Evolutionary conservation across 768 basidiomycete genomes (phyloP).

Genomic region (Chiua virens): DNA sequence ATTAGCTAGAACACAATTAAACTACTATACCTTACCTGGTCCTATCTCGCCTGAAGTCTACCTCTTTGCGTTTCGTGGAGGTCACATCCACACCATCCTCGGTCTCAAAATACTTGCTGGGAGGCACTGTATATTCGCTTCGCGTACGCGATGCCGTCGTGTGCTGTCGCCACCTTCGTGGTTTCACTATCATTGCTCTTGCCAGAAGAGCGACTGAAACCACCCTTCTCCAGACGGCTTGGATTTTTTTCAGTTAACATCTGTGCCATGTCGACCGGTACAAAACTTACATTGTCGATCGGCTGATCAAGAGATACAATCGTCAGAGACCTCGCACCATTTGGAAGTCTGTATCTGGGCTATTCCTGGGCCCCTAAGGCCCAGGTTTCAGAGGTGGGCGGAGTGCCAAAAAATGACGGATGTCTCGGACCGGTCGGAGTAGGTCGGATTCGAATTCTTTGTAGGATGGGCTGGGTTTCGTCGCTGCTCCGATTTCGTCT

Average conservation of each 20-base stretch:
- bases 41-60: neutral
- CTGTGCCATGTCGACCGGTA: neutral
- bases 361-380: no score
- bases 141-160: neutral
- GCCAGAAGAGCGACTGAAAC: neutral
- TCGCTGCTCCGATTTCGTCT: no score
- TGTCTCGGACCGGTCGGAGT: no score
- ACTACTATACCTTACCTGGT: neutral
- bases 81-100: neutral
- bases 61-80: neutral
- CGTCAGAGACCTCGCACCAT: neutral
- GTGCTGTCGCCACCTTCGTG: neutral
- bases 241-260: slow-evolving; percentile 3
- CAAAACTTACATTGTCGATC: neutral
- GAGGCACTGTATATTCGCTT: slow-evolving; percentile 19
- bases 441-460: no score
- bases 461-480: no score
- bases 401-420: no score
- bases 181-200: neutral
- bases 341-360: neutral
- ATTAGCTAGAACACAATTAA: neutral
- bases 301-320: neutral
- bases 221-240: neutral
- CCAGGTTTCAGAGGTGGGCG: no score
- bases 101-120: slow-evolving; percentile 9